Evolutionary conservation across 164 flowering plant species (phyloP), one percentile per base, ranked within the genome.

Genomic region (Tetracentron sinense): DNA sequence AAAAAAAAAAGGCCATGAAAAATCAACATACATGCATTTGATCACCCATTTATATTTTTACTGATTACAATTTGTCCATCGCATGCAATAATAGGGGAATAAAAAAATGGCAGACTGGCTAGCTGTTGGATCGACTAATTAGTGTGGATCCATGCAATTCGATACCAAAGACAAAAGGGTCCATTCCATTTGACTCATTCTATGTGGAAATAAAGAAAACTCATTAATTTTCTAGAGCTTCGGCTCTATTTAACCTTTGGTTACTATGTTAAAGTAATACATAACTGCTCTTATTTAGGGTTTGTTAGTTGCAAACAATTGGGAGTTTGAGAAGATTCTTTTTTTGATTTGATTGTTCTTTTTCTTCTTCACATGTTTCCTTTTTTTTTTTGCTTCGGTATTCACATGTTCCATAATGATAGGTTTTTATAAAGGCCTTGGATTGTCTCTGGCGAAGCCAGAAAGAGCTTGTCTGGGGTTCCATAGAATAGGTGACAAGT

Each of bases 261-360:
- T 47, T 5, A 47, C n/a, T 47, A 47, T 47, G 5, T 17, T 2
- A 47, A 47, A 19, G 21, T 4, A 61, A 61, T 51, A 50, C 15
- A 42, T 42, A 42, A 2, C 15, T 42, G 15, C 15, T 42, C 3
- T 42, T 14, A 10, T 42, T 42, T 6, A 54, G 61, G 55, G 29
- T 22, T 52, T 46, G 70, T 59, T 55, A 55, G 73, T 74, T 66
- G 66, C 77, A 20, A 74, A 48, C 70, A 70, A 62, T 61, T 63
- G 56, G 77, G 77, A 74, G 71, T 54, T 6, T 28, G 54, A 66
- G 68, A 67, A 54, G 69, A 67, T 63, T 42, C 47, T 42, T 42
- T 20, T 4, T 19, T 22, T 4, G 33, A 31, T 65, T 33, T 25
- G 49, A 42, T 42, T 50, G 50, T 50, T 38, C 49, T 60, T 59